These are phyloP conservation scores for Starmerella geochares DNA, from an alignment of 805 yeast species.

Conservation along the genomic window DNA sequence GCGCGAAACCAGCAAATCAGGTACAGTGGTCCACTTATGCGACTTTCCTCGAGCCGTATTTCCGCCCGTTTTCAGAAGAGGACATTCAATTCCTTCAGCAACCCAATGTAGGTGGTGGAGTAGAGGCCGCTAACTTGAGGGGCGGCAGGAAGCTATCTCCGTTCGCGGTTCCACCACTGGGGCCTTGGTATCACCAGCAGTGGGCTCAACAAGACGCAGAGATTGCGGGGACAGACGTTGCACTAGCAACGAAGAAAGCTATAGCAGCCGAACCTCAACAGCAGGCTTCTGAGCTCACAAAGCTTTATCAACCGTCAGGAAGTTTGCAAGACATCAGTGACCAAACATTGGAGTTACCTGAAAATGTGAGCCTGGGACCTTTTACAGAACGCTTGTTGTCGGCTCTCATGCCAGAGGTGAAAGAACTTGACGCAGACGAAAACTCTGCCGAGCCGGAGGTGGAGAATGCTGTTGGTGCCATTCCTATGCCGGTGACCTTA, in stretches of 20 bases:
- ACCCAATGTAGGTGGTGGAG: constrained; percentile 37
- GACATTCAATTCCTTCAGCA: constrained; percentile 65
- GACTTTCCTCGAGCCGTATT: constrained; percentile 74
- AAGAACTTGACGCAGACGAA: neutral
- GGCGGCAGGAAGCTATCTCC: constrained; percentile 39
- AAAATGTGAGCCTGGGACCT: constrained; percentile 85
- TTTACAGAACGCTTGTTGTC: constrained; percentile 71
- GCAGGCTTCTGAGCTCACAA: constrained; percentile 8
- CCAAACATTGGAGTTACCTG: constrained; percentile 36
- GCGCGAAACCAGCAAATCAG: constrained; percentile 76
- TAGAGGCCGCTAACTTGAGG: constrained; percentile 27
- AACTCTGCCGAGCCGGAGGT: neutral
- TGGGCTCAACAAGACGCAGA: constrained; percentile 46
- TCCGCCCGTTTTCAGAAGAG: constrained; percentile 65
- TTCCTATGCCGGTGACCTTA: constrained; percentile 28
- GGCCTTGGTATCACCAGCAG: constrained; percentile 66
- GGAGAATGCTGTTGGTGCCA: constrained; percentile 14
- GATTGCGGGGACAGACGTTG: constrained; percentile 14
- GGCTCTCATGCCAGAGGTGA: constrained; percentile 47
- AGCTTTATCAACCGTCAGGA: constrained; percentile 19
- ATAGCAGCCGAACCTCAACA: constrained; percentile 25
- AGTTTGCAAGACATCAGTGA: constrained; percentile 17
- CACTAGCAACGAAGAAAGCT: constrained; percentile 50
- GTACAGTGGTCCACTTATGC: constrained; percentile 85
- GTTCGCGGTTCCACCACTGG: constrained; percentile 72